phyloP scores from a whole-genome alignment of 176 grass and related monocot genomes.

The Secale cereale region DNA sequence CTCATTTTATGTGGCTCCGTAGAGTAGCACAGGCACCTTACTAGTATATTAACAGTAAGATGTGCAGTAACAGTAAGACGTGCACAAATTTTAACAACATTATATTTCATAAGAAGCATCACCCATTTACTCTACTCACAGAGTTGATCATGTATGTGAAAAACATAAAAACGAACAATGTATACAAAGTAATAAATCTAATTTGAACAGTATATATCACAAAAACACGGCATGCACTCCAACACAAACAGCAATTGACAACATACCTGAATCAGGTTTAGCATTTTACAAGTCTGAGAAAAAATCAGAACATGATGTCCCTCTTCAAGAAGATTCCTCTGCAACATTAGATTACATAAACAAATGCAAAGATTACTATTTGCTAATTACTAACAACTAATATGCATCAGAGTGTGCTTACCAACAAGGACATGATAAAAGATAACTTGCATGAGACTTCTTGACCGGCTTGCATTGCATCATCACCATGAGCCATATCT shows the following conservation, averaged over 20 bases:
- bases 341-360: slow-evolving; percentile 25
- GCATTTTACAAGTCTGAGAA: slow-evolving; percentile 85
- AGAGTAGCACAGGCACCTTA: no score
- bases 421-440: slow-evolving; percentile 86
- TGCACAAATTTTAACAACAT: slow-evolving; percentile 7
- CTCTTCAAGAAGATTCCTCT: slow-evolving; percentile 71
- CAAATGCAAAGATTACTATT: neutral
- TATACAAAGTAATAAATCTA: neutral
- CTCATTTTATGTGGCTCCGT: no score
- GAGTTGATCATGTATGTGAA: neutral
- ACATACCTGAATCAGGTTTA: slow-evolving; percentile 79
- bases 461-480: slow-evolving; percentile 47
- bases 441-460: slow-evolving; percentile 88
- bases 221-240: neutral
- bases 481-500: slow-evolving; percentile 60
- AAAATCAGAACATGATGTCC: slow-evolving; percentile 83
- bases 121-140: neutral
- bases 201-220: neutral
- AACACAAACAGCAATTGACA: slow-evolving; percentile 14
- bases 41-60: no score
- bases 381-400: neutral
- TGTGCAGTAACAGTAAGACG: slow-evolving; percentile 1
- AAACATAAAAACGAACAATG: neutral
- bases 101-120: neutral
- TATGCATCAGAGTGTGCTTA: slow-evolving; percentile 34